Evolutionary conservation across 1,284 basidiomycete genomes (phyloP), one percentile per base, ranked within the genome.

Genomic region (Marasmius oreades): DNA sequence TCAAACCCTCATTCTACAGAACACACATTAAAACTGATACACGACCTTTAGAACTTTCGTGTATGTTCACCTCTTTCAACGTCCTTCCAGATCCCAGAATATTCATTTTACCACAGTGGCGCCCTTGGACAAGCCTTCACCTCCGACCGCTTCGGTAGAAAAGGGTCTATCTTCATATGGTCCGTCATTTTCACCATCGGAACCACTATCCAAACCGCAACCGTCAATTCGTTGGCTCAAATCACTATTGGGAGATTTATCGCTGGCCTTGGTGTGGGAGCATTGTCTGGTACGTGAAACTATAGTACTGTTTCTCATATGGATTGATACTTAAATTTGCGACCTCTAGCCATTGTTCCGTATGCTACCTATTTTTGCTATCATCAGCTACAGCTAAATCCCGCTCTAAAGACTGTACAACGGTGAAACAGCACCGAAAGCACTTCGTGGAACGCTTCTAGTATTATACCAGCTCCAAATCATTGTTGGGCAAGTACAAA

Each of bases 401-500:
- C 24, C 36, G 20, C 39, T 31, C 20, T 31, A 10, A 36, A 76
- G 74, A 18, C 62, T 92, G 5, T 92, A 90, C 69, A 91, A 88
- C 61, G 89, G 89, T 39, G 90, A 92, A 69, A 88, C 88, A 0
- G 82, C 89, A 0, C 90, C 90, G 0, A 90, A 90, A 67, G 80
- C 83, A 5, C 76, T 91, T 59, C 82, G 89, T 66, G 90, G 90
- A 10, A 81, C 85, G 10, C 74, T 92, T 23, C 73, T 92, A 18
- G 88, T 90, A 1, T 69, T 92, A 16, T 91, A 92, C 64, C 89
- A 91, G 66, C 73, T 91, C 10, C 87, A 89, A 65, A 89, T 90
- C 61, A 86, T 88, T 63, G 71, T 78, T 18, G 85, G 86, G 85
- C 85, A 64, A 44, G 76, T 64, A 11, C n/a, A 5, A 33, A 33